Percentiles rank a stretch among this genome's conserved stretches.
phyloP scores from a whole-genome alignment of 2,329 filamentous ascomycete species.

The Fusarium sp. region DNA sequence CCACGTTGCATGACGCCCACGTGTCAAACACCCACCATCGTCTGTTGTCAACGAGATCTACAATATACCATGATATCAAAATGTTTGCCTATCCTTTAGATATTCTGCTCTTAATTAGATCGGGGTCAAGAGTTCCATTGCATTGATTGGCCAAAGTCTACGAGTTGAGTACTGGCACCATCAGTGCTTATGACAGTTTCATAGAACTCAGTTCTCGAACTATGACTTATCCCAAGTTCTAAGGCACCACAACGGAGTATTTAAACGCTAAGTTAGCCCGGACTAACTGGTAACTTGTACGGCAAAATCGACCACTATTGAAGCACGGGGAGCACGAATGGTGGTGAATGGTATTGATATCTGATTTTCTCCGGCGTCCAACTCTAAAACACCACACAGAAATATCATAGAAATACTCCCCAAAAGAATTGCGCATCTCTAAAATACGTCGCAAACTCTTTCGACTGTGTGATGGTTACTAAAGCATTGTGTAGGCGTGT shows the following conservation, averaged over 20 bases:
- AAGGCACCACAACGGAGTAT: not conserved
- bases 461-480: too few relatives aligned
- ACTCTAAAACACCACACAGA: not conserved
- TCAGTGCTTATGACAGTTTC: not conserved
- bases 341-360: not conserved
- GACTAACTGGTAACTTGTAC: not conserved
- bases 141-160: not conserved
- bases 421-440: accelerated
- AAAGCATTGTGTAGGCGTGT: not conserved
- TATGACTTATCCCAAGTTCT: not conserved
- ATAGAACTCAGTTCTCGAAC: not conserved
- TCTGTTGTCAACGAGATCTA: accelerated
- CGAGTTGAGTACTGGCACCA: too few relatives aligned
- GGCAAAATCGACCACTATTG: not conserved
- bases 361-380: not conserved
- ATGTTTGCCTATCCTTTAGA: not conserved
- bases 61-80: too few relatives aligned
- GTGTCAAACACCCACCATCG: not conserved
- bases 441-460: too few relatives aligned
- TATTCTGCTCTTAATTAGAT: not conserved
- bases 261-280: not conserved
- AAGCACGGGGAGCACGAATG: not conserved
- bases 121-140: accelerated
- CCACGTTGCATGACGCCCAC: not conserved
- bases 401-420: not conserved